Percentiles rank a stretch among this genome's conserved stretches.
phyloP scores from a whole-genome alignment of 1,139 yeast species.

The Taiozyma sp. region DNA sequence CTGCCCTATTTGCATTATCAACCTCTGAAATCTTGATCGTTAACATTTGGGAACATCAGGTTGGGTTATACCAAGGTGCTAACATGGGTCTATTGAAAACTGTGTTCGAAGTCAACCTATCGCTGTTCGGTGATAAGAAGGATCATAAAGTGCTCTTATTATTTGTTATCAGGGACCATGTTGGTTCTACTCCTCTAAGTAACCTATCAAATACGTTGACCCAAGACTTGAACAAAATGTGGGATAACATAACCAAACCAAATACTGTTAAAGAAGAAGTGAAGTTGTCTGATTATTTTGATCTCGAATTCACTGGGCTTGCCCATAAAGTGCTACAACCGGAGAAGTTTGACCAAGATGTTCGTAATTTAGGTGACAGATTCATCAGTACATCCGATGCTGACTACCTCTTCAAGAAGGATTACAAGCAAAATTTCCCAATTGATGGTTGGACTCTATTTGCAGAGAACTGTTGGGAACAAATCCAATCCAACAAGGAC shows the following conservation, averaged over 20 bases:
- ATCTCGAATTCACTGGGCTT: slow-evolving; percentile 74
- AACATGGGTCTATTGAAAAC: slow-evolving; percentile 94
- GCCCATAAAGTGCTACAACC: slow-evolving; percentile 84
- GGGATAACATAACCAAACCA: slow-evolving; percentile 79
- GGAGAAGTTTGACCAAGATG: slow-evolving; percentile 63
- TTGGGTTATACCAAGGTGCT: slow-evolving; percentile 96
- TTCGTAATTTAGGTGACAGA: slow-evolving; percentile 58
- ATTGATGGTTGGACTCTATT: slow-evolving; percentile 96
- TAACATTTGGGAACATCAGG: slow-evolving; percentile 96
- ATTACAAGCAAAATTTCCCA: slow-evolving; percentile 84
- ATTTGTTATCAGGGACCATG: slow-evolving; percentile 89
- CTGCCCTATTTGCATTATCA: slow-evolving; percentile 90
- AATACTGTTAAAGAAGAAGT: slow-evolving; percentile 43
- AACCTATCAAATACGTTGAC: slow-evolving; percentile 66
- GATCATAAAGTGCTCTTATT: slow-evolving; percentile 67
- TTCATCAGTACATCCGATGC: slow-evolving; percentile 27
- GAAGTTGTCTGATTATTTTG: slow-evolving; percentile 72
- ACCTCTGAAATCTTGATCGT: slow-evolving; percentile 88
- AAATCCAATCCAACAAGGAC: slow-evolving; percentile 88
- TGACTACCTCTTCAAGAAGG: slow-evolving; percentile 54
- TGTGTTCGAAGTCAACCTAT: slow-evolving; percentile 90
- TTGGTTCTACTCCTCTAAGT: slow-evolving; percentile 80
- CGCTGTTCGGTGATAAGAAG: slow-evolving; percentile 49
- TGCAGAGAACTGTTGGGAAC: slow-evolving; percentile 91
- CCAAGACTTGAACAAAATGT: slow-evolving; percentile 68